Percentiles rank a stretch among this genome's conserved stretches.
phyloP scores from a whole-genome alignment of 2,329 filamentous ascomycete genomes.

The Aspergillus sp. region DNA sequence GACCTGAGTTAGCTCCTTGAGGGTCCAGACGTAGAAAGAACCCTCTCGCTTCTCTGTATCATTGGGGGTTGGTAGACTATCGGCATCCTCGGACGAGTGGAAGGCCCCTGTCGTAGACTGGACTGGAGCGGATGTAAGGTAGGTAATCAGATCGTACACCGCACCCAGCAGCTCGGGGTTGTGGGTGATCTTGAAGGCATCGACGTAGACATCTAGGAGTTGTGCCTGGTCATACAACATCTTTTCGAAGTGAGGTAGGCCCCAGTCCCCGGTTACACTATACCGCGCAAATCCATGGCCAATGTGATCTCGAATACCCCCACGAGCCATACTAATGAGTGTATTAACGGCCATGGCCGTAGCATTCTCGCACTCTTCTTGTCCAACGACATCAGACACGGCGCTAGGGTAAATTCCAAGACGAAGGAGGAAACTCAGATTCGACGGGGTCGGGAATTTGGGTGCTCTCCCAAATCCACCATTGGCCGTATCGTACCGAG shows the following conservation, averaged over 20 bases:
- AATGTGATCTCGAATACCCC: conserved; percentile 72
- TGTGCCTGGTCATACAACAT: conserved; percentile 93
- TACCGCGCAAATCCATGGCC: conserved; percentile 80
- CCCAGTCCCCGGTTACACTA: conserved; percentile 89
- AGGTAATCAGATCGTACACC: conserved; percentile 81
- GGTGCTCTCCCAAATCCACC: conserved; percentile 79
- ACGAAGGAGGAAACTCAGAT: conserved; percentile 77
- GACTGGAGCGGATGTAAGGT: conserved; percentile 72
- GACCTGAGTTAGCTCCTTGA: conserved; percentile 78
- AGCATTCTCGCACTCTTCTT: conserved; percentile 70
- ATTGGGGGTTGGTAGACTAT: conserved; percentile 72
- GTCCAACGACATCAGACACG: conserved; percentile 84
- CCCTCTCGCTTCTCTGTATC: conserved; percentile 85
- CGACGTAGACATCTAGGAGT: conserved; percentile 77
- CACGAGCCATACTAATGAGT: conserved; percentile 72
- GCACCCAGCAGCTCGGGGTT: conserved; percentile 73
- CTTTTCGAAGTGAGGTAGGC: conserved; percentile 94
- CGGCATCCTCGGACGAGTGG: conserved; percentile 84
- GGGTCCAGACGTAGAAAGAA: conserved; percentile 92
- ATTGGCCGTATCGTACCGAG: conserved; percentile 74
- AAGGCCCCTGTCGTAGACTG: conserved; percentile 71
- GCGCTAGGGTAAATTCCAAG: conserved; percentile 69
- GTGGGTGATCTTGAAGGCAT: conserved; percentile 72
- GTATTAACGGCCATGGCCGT: conserved; percentile 79
- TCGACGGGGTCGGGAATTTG: conserved; percentile 87